Percentiles rank a stretch among this genome's conserved stretches.
phyloP scores from a whole-genome alignment of 2,329 filamentous ascomycete genomes.

The Pseudogymnoascus sp. region DNA sequence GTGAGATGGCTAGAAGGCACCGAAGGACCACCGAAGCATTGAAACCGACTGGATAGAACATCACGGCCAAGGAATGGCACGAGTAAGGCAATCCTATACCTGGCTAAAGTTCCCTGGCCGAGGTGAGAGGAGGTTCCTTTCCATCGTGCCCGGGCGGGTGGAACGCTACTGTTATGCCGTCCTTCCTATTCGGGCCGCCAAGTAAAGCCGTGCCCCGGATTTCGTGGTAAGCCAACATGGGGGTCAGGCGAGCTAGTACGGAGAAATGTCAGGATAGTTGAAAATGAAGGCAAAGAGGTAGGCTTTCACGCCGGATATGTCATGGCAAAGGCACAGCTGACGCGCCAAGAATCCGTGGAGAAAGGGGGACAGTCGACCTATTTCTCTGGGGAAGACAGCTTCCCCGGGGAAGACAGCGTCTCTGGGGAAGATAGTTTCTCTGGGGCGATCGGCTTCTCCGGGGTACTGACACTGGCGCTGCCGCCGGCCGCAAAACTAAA shows the following conservation, averaged over 20 bases:
- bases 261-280: background rate
- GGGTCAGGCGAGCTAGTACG: background rate
- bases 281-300: background rate
- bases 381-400: background rate
- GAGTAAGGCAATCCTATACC: background rate
- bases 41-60: background rate
- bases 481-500: background rate
- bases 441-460: background rate
- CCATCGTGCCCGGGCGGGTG: background rate
- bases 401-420: background rate
- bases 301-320: background rate
- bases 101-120: background rate
- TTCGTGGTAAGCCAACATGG: background rate
- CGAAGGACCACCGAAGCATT: constrained; percentile 2
- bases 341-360: background rate
- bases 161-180: background rate
- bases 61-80: background rate
- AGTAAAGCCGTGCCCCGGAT: background rate
- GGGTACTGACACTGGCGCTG: constrained; percentile 1
- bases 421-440: background rate
- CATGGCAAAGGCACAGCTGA: background rate
- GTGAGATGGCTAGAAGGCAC: background rate
- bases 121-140: background rate
- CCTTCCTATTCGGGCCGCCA: background rate
- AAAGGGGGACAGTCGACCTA: background rate